Conservation (phyloP, 495 filamentous ascomycete species). For the Geopyxis carbonaria region DNA sequence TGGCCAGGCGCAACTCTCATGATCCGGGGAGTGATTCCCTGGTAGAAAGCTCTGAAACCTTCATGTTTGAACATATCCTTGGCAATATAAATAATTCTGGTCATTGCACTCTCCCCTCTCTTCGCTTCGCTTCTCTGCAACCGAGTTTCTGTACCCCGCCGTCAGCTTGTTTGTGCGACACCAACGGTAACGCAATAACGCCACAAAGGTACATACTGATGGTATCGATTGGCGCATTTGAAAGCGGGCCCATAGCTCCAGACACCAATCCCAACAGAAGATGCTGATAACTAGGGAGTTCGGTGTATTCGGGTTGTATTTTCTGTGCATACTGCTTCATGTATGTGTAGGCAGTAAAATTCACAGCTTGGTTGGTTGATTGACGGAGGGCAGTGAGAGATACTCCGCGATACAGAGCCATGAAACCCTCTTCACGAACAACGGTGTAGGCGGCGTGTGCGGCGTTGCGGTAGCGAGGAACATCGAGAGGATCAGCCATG, state of each 20-base stretch:
- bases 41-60: slow-evolving; percentile 87
- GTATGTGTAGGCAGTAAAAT: slow-evolving; percentile 96
- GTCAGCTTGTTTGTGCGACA: background rate
- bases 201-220: slow-evolving; percentile 38
- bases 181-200: background rate
- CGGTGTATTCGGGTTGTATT: slow-evolving; percentile 43
- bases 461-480: slow-evolving; percentile 66
- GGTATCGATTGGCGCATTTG: slow-evolving; percentile 95
- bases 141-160: slow-evolving; percentile 45
- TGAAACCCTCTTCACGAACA: slow-evolving; percentile 72
- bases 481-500: slow-evolving; percentile 25
- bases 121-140: slow-evolving; percentile 78
- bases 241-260: slow-evolving; percentile 87
- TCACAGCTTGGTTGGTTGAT: slow-evolving; percentile 93
- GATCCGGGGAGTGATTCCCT: slow-evolving; percentile 92
- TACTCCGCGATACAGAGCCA: slow-evolving; percentile 80
- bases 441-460: slow-evolving; percentile 91
- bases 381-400: slow-evolving; percentile 84
- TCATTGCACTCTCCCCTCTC: slow-evolving; percentile 60
- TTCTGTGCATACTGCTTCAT: slow-evolving; percentile 63
- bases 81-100: slow-evolving; percentile 59
- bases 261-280: slow-evolving; percentile 77
- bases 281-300: slow-evolving; percentile 75
- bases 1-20: slow-evolving; percentile 97
- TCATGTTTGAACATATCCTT: slow-evolving; percentile 95